Evolutionary conservation across 1,139 yeast genomes (phyloP).

Genomic region (Saccharomycopsis crataegensis): DNA sequence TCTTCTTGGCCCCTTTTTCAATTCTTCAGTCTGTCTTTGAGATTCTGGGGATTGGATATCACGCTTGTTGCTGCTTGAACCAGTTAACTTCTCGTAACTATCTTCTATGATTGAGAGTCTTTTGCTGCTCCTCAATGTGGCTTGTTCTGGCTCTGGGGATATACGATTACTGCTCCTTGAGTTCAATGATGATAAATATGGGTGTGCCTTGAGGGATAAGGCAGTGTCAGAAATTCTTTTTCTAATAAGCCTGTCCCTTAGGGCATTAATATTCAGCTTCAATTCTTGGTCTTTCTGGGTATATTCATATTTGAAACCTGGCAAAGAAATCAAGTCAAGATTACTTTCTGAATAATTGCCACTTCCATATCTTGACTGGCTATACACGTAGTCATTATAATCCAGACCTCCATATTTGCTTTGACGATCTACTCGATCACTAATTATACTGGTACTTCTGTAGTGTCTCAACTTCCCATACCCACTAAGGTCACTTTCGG

Average conservation of each 20-base stretch:
- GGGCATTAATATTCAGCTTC: slow-evolving; percentile 17
- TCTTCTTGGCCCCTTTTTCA: slow-evolving; percentile 1
- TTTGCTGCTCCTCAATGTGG: not conserved
- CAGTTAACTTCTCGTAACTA: slow-evolving; percentile 14
- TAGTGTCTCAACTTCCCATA: slow-evolving; percentile 11
- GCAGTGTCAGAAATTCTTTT: slow-evolving; percentile 19
- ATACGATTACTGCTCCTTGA: not conserved
- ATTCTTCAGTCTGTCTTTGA: not conserved
- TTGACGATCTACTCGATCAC: slow-evolving; percentile 10
- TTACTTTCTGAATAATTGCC: slow-evolving; percentile 5
- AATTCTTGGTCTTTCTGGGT: slow-evolving; percentile 17
- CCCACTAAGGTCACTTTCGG: slow-evolving; percentile 7
- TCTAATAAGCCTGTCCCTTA: slow-evolving; percentile 15
- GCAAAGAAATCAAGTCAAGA: slow-evolving; percentile 13
- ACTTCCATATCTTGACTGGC: not conserved
- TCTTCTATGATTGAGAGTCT: slow-evolving; percentile 16
- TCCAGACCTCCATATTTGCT: slow-evolving; percentile 6
- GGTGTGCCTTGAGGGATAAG: slow-evolving; percentile 16
- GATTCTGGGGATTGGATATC: not conserved
- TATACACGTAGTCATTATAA: slow-evolving; percentile 3
- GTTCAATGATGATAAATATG: not conserved
- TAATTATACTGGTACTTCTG: slow-evolving; percentile 14
- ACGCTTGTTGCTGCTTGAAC: not conserved
- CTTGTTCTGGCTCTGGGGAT: not conserved
- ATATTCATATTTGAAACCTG: slow-evolving; percentile 14